Evolutionary conservation across 2,329 filamentous ascomycete genomes (phyloP).

Genomic region (Tricladium varicosporioides): DNA sequence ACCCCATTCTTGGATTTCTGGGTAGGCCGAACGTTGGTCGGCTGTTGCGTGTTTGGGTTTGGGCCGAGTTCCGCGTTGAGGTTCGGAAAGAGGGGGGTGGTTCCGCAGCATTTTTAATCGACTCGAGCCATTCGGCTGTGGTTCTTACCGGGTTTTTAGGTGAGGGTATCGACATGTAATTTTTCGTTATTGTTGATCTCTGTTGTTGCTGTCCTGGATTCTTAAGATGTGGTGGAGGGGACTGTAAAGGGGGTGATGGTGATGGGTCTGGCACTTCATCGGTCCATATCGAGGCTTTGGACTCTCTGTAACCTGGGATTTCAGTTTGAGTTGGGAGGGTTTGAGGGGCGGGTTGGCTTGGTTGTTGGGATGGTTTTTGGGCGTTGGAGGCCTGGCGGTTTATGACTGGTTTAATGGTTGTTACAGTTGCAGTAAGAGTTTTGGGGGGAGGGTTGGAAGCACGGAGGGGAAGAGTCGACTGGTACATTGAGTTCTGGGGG

Average conservation of each 20-base stretch:
- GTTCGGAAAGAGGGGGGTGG: background rate
- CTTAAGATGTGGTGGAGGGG: slow-evolving; percentile 5
- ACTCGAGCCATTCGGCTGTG: slow-evolving; percentile 23
- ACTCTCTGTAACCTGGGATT: slow-evolving; percentile 17
- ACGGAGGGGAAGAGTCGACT: too few relatives aligned
- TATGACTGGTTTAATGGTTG: background rate
- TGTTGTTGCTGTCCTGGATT: background rate
- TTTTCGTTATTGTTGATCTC: background rate
- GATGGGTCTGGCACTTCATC: slow-evolving; percentile 22
- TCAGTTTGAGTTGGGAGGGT: background rate
- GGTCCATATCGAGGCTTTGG: slow-evolving; percentile 29
- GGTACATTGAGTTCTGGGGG: too few relatives aligned
- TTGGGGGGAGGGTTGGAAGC: background rate
- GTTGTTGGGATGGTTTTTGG: slow-evolving; percentile 1
- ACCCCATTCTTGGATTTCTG: slow-evolving; percentile 9
- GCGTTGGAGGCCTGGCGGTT: background rate
- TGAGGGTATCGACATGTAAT: slow-evolving; percentile 15
- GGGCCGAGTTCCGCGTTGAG: background rate
- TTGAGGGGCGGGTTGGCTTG: background rate
- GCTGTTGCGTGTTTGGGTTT: background rate
- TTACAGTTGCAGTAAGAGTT: background rate
- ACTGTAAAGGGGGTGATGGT: slow-evolving; percentile 12
- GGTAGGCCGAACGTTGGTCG: slow-evolving; percentile 4
- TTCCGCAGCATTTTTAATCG: background rate
- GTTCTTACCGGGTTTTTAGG: slow-evolving; percentile 10